phyloP scores from a whole-genome alignment of 331 rosid genomes.

The Malus hybrid region DNA sequence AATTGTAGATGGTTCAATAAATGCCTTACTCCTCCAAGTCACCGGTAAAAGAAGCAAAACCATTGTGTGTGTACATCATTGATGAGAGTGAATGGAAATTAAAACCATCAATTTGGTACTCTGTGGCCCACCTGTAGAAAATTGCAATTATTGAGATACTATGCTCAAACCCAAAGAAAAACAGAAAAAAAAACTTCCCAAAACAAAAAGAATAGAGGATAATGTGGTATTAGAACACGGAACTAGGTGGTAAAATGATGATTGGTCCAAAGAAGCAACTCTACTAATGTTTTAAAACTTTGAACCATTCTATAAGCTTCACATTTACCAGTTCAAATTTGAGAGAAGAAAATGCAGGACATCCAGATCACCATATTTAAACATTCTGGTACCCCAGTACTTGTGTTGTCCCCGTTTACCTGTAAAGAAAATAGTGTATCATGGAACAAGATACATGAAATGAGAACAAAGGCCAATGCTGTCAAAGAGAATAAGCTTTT shows the following conservation, averaged over 20 bases:
- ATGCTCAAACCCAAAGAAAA: not conserved
- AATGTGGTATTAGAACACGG: not conserved
- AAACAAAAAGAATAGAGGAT: slow-evolving; percentile 7
- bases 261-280: slow-evolving; percentile 3
- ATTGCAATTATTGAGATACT: slow-evolving; percentile 13
- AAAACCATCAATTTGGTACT: slow-evolving; percentile 93
- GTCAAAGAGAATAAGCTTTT: not conserved
- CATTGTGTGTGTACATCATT: slow-evolving; percentile 92
- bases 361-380: slow-evolving; percentile 76
- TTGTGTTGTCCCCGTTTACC: slow-evolving; percentile 93
- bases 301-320: slow-evolving; percentile 1
- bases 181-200: slow-evolving; percentile 1
- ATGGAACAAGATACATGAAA: not conserved
- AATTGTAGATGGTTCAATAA: slow-evolving; percentile 16
- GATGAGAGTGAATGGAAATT: slow-evolving; percentile 90
- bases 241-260: slow-evolving; percentile 14
- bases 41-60: slow-evolving; percentile 94
- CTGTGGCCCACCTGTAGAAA: slow-evolving; percentile 80
- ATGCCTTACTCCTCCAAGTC: slow-evolving; percentile 91
- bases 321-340: slow-evolving; percentile 75
- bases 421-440: slow-evolving; percentile 33
- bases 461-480: not conserved
- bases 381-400: slow-evolving; percentile 92
- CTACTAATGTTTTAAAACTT: not conserved
- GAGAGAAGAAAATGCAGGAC: slow-evolving; percentile 92